Evolutionary conservation across 257 asterid genomes (phyloP).

Genomic region (Jacaranda copaia): DNA sequence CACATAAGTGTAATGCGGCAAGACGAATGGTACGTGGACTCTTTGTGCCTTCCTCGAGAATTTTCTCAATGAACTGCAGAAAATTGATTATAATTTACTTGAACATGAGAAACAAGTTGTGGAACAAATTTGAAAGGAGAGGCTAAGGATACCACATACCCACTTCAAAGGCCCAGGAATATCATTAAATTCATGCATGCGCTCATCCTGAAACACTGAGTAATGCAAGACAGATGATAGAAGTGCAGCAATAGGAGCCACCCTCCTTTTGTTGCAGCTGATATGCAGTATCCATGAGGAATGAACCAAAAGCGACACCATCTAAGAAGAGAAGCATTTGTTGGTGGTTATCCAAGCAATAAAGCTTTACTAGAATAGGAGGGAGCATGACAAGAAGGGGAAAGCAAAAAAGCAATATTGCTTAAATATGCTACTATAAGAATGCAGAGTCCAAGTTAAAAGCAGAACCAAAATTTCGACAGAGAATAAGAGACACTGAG

Average conservation of each 20-base stretch:
- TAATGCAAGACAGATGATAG: constrained; percentile 84
- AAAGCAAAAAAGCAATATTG: too few relatives aligned
- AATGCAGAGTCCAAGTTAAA: too few relatives aligned
- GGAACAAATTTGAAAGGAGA: constrained; percentile 29
- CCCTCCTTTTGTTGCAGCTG: constrained; percentile 95
- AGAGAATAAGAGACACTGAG: constrained; percentile 5
- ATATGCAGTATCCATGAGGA: constrained; percentile 91
- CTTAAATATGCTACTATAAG: too few relatives aligned
- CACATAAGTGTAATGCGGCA: constrained; percentile 88
- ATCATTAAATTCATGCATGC: constrained; percentile 73
- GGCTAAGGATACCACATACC: constrained; percentile 51
- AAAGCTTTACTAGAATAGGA: constrained; percentile 6
- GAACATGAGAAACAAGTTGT: constrained; percentile 21
- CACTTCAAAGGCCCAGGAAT: constrained; percentile 90
- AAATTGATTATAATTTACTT: constrained; percentile 27
- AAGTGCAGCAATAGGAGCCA: constrained; percentile 97
- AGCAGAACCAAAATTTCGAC: background rate
- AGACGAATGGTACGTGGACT: constrained; percentile 99
- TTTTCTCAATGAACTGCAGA: constrained; percentile 78
- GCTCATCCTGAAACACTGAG: constrained; percentile 71
- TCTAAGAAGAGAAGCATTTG: constrained; percentile 44
- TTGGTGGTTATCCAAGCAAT: constrained; percentile 11
- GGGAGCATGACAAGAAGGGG: background rate
- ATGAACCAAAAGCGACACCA: constrained; percentile 90
- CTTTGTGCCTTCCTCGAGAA: constrained; percentile 90